Conservation (phyloP, 306 rosid genomes). For the Betula pendula region DNA sequence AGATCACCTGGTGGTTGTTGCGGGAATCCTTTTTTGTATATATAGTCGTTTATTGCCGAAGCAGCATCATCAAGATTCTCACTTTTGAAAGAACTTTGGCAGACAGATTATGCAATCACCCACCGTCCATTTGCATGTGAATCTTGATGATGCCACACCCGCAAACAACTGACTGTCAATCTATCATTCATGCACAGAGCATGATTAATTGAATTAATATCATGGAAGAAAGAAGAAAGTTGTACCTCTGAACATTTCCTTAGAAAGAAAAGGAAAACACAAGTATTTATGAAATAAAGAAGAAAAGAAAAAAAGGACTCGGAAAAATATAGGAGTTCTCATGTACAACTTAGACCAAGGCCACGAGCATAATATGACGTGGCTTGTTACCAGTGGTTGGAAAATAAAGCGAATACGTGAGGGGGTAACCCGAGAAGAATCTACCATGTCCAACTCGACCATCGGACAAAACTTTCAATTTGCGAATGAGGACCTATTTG, state of each 20-base stretch:
- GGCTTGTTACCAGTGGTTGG: constrained; percentile 44
- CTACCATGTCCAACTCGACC: constrained; percentile 31
- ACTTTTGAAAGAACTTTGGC: constrained; percentile 31
- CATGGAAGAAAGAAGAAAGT: background rate
- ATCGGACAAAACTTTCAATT: constrained; percentile 10
- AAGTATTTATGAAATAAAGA: background rate
- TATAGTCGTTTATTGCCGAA: constrained; percentile 79
- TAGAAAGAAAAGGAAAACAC: background rate
- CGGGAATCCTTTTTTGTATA: constrained; percentile 25
- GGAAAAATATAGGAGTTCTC: constrained; percentile 21
- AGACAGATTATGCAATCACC: constrained; percentile 22
- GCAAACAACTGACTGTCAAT: constrained; percentile 77
- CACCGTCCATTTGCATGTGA: constrained; percentile 61
- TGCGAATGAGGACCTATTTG: constrained; percentile 2
- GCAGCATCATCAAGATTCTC: constrained; percentile 99
- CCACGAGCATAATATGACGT: constrained; percentile 49
- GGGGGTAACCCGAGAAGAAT: constrained; percentile 44
- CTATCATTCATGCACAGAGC: constrained; percentile 33
- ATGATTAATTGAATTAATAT: background rate
- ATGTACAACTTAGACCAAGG: constrained; percentile 30
- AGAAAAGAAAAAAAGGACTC: background rate
- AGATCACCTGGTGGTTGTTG: constrained; percentile 30
- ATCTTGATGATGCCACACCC: constrained; percentile 96
- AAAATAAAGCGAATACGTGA: constrained; percentile 31
- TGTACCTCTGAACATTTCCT: background rate